Conservation (phyloP, 805 yeast genomes). For the Kluyveromyces lactis region DNA sequence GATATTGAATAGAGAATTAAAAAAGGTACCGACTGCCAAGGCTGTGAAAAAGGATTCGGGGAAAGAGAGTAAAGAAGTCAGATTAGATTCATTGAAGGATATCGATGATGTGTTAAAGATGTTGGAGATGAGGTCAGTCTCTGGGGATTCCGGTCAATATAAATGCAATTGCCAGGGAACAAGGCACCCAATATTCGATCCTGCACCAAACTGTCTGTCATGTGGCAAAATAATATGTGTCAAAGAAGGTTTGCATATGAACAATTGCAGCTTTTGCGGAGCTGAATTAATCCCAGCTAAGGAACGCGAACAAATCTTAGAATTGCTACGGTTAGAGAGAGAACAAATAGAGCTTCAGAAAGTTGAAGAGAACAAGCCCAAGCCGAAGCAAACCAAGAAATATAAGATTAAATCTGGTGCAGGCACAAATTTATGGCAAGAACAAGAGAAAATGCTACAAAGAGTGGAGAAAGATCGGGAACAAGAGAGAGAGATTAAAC, state of each 20-base stretch:
- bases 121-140: constrained; percentile 34
- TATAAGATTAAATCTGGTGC: constrained; percentile 53
- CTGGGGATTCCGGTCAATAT: constrained; percentile 17
- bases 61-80: constrained; percentile 25
- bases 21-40: not conserved
- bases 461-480: constrained; percentile 44
- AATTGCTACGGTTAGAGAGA: constrained; percentile 47
- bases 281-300: constrained; percentile 49
- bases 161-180: constrained; percentile 80
- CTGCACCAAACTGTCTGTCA: constrained; percentile 86
- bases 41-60: not conserved
- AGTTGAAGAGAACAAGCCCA: constrained; percentile 13
- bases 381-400: constrained; percentile 25
- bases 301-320: constrained; percentile 53
- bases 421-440: constrained; percentile 56
- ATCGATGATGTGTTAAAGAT: constrained; percentile 54
- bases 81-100: constrained; percentile 51
- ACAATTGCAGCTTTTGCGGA: constrained; percentile 83
- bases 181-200: constrained; percentile 78
- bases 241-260: constrained; percentile 66
- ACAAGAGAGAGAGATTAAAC: constrained; percentile 26
- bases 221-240: constrained; percentile 93
- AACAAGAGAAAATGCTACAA: constrained; percentile 58
- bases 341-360: constrained; percentile 30
- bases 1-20: not conserved